Evolutionary conservation across 2,329 filamentous ascomycete species (phyloP).

Genomic region (Talaromyces islandicus): DNA sequence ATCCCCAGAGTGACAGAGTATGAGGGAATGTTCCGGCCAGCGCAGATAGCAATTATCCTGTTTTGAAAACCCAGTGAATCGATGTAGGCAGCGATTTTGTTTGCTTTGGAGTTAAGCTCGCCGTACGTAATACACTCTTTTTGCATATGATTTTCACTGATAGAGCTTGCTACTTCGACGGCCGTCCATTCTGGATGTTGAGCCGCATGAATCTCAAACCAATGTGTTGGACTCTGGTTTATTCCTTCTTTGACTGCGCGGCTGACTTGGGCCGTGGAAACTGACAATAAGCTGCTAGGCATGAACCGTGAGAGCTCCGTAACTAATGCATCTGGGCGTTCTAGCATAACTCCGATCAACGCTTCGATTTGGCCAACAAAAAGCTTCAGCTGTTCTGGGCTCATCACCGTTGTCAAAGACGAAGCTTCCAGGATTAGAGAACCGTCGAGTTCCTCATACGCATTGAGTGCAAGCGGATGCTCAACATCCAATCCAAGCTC

Average conservation of each 20-base stretch:
- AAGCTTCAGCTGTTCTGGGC: conserved; percentile 20
- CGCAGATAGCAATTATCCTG: conserved; percentile 23
- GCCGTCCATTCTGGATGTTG: conserved; percentile 24
- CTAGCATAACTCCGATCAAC: conserved; percentile 22
- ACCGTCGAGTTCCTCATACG: conserved; percentile 20
- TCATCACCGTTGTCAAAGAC: conserved; percentile 20
- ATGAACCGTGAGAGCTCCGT: conserved; percentile 18
- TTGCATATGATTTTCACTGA: conserved; percentile 15
- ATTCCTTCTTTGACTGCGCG: conserved; percentile 15
- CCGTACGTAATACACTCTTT: conserved; percentile 22
- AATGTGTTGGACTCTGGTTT: conserved; percentile 21
- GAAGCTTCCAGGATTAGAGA: conserved; percentile 20
- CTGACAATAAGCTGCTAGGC: conserved; percentile 17
- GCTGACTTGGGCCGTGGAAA: conserved; percentile 16
- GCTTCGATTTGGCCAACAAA: conserved; percentile 25
- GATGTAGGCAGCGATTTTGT: conserved; percentile 21
- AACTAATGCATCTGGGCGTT: conserved; percentile 20
- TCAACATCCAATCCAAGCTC: conserved; percentile 33
- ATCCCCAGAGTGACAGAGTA: conserved; percentile 27
- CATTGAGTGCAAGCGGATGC: conserved; percentile 36
- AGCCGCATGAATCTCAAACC: conserved; percentile 21
- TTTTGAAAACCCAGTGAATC: conserved; percentile 16
- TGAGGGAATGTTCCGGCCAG: conserved; percentile 20
- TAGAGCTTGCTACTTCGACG: conserved; percentile 21
- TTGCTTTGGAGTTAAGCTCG: conserved; percentile 17